Evolutionary conservation across 441 rosid species (phyloP), one percentile per base, ranked within the genome.

Genomic region (Caryocar brasiliense): DNA sequence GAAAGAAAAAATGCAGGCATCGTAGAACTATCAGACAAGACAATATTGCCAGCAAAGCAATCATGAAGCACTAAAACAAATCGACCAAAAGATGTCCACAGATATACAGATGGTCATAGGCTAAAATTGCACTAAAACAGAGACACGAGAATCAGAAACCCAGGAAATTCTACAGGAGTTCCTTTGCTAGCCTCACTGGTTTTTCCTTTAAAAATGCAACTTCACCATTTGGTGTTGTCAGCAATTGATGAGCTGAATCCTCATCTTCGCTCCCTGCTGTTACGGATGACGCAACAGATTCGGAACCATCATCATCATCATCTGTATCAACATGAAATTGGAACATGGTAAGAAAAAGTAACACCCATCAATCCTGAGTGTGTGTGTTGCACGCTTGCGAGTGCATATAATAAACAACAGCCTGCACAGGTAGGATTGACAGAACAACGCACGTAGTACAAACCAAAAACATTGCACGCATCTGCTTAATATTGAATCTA

Each of bases 161-260:
- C 20, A 23, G 32, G 50, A 41, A 54, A 44, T 11, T 49, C 73
- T 71, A 77, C 45, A 72, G 30, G 46, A 49, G 68, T 49, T 78
- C 85, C 66, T 65, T 81, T 12, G 83, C 75, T 64, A 80, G 62
- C 65, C 72, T 74, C 51, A 77, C 72, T 18, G 85, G 79, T 66
- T 75, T 79, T 52, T 84, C 86, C 68, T 71, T 68, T 59, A 82
- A 61, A 65, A 76, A 76, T 42, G 75, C 81, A 60, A 82, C 48
- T 21, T 84, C 84, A 36, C 81, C 74, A 39, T 75, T 79, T 2
- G 75, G 73, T 36, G 51, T 25, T 10, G 79, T 69, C 54, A 84
- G 73, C 54, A 82, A 77, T 64, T 77, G 85, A 49, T 80, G 85
- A 68, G 71, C 69, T 56, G 73, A 63, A 49, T 61, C 79, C 65